A percentile compares a stretch with the other conserved stretches of the same genome.
phyloP scores from a whole-genome alignment of 768 basidiomycete genomes.

The Dictyophora rubrovolvata region DNA sequence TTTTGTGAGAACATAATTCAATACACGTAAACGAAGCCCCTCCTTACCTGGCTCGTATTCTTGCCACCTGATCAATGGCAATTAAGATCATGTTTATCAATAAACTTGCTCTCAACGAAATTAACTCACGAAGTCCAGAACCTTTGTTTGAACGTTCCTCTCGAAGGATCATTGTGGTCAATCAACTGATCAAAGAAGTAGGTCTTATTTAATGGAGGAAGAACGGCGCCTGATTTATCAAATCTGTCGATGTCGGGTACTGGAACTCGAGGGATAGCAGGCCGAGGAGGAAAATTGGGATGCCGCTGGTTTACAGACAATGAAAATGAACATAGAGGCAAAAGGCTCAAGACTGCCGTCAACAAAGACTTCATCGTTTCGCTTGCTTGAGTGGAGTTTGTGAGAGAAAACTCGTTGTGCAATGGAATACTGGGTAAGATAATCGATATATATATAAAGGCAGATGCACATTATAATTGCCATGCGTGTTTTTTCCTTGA shows the following conservation, averaged over 20 bases:
- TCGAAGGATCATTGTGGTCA: constrained; percentile 43
- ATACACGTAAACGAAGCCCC: background rate
- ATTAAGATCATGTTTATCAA: background rate
- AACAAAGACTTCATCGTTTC: no score
- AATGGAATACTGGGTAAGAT: no score
- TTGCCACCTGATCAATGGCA: background rate
- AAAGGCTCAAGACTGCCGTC: background rate
- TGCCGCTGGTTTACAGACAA: background rate
- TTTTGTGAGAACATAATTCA: constrained; percentile 23
- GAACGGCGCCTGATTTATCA: constrained; percentile 8
- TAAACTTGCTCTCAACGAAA: background rate
- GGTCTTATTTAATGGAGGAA: constrained; percentile 24
- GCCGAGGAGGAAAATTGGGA: constrained; percentile 1
- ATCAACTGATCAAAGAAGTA: constrained; percentile 49
- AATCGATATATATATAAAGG: no score
- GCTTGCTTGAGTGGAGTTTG: no score
- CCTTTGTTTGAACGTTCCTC: constrained; percentile 70
- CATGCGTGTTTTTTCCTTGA: no score
- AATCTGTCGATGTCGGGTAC: background rate
- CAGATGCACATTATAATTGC: no score
- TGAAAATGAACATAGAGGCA: background rate
- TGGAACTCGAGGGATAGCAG: background rate
- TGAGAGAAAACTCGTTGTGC: no score
- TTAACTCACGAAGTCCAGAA: constrained; percentile 53
- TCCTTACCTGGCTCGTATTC: constrained; percentile 1